Evolutionary conservation across 352 stramenopile genomes (phyloP).

Genomic region (Phytophthora vignae): DNA sequence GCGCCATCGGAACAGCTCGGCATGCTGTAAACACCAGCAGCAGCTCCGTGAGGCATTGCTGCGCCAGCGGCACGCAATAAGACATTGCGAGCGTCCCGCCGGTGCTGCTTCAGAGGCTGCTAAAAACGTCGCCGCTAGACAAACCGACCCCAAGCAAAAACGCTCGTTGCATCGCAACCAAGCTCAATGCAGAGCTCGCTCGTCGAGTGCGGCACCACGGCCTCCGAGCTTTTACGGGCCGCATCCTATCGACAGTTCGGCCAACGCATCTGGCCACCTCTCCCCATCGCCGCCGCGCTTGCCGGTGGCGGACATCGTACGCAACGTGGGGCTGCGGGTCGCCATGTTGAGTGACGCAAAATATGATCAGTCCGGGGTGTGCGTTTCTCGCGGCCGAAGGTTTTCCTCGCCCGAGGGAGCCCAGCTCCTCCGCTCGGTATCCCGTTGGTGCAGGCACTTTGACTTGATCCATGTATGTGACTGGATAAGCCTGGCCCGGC

Average conservation of each 20-base stretch:
- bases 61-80: background rate
- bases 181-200: too few relatives aligned
- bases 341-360: slow-evolving; percentile 21
- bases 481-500: background rate
- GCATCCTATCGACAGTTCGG: slow-evolving; percentile 12
- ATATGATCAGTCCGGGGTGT: slow-evolving; percentile 31
- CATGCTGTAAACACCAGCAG: background rate
- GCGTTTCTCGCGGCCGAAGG: slow-evolving; percentile 37
- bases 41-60: too few relatives aligned
- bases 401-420: slow-evolving; percentile 32
- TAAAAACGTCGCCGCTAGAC: slow-evolving; percentile 14
- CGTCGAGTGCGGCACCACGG: too few relatives aligned
- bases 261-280: slow-evolving; percentile 17
- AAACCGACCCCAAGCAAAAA: background rate
- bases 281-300: background rate
- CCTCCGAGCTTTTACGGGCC: slow-evolving; percentile 12
- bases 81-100: slow-evolving; percentile 9
- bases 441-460: slow-evolving; percentile 27
- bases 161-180: background rate
- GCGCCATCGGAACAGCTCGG: slow-evolving; percentile 5
- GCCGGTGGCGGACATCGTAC: slow-evolving; percentile 20
- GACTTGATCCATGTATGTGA: slow-evolving; percentile 6
- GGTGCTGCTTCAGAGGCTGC: slow-evolving; percentile 25
- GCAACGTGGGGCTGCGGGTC: slow-evolving; percentile 15
- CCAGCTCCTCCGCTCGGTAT: slow-evolving; percentile 17